Evolutionary conservation across 495 filamentous ascomycete genomes (phyloP), one percentile per base, ranked within the genome.

Genomic region (Physcia stellaris): DNA sequence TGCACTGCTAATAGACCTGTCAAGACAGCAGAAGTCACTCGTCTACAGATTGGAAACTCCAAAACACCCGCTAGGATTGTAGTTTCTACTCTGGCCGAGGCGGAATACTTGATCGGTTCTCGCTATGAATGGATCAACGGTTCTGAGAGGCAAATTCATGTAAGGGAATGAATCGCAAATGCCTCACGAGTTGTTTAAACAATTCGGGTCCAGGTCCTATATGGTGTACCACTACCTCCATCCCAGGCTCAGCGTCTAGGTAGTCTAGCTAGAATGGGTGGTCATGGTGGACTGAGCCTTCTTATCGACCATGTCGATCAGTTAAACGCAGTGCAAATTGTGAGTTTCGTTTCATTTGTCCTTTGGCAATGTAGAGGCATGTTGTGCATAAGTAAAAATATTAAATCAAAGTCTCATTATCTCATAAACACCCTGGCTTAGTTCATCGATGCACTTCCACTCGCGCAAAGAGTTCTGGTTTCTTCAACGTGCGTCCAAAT

Each of bases 41-140:
- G 66, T 32, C 59, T 90, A 15, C 85, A 93, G 69, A 71, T 88
- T 24, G 77, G 79, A 20, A 53, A 69, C 23, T 49, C 56, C 18
- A 50, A n/a, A n/a, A n/a, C 41, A 24, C 42, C 48, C 0, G 75
- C 75, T 21, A 77, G 79, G 18, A 59, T 92, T 38, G 66, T 88
- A 17, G 74, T 79, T n/a, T 92, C 84, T 0, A 94, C 86, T 12
- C 37, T 88, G 13, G 57, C 70, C 12, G 86, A 93, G 51, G 75
- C 77, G 12, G 85, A 93, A 52, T 66, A 70, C 39, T 58, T 88
- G 9, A 24, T 72, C 12, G 77, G 75, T 0, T 62, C 79, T 10
- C 56, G 86, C 1, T 55, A 68, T n/a, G 66, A 77, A 26, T 72
- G 73, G n/a, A n/a, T n/a, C 47, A 59, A 74, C 41, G 37, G 42